A percentile compares a stretch with the other conserved stretches of the same genome.
phyloP scores from a whole-genome alignment of 768 basidiomycete genomes.

The Cyclocybe aegerita region DNA sequence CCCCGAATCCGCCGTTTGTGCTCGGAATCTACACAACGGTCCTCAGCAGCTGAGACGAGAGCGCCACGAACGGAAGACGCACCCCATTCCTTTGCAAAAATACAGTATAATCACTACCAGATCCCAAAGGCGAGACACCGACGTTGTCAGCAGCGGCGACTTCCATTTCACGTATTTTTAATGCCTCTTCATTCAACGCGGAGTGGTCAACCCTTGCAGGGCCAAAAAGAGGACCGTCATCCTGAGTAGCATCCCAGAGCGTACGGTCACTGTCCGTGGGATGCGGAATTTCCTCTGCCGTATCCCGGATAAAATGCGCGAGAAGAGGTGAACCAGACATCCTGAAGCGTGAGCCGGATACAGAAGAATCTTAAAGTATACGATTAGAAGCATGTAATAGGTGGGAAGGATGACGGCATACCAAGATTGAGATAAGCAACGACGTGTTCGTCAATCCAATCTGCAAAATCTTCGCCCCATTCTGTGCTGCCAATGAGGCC shows the following conservation, averaged over 20 bases:
- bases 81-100: constrained; percentile 73
- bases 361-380: constrained; percentile 34
- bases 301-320: constrained; percentile 66
- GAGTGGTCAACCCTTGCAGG: constrained; percentile 18
- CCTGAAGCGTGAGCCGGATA: constrained; percentile 57
- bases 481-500: constrained; percentile 86
- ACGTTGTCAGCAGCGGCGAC: constrained; percentile 26
- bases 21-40: constrained; percentile 33
- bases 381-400: background rate
- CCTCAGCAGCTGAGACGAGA: background rate
- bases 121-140: constrained; percentile 63
- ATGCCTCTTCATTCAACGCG: constrained; percentile 11
- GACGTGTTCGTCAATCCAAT: constrained; percentile 77
- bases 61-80: constrained; percentile 9
- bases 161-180: constrained; percentile 40
- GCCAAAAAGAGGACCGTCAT: constrained; percentile 50
- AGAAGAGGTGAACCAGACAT: constrained; percentile 77
- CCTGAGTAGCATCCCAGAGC: constrained; percentile 77
- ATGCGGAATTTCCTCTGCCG: constrained; percentile 73
- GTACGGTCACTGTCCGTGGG: constrained; percentile 62
- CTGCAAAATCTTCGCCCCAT: constrained; percentile 88
- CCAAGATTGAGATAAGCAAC: constrained; percentile 89
- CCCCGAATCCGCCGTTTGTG: constrained; percentile 38
- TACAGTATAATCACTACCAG: constrained; percentile 87
- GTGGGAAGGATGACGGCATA: background rate